These are phyloP conservation scores for Takashimella koratensis DNA, from an alignment of 1,284 basidiomycete species.

Conservation along the genomic window DNA sequence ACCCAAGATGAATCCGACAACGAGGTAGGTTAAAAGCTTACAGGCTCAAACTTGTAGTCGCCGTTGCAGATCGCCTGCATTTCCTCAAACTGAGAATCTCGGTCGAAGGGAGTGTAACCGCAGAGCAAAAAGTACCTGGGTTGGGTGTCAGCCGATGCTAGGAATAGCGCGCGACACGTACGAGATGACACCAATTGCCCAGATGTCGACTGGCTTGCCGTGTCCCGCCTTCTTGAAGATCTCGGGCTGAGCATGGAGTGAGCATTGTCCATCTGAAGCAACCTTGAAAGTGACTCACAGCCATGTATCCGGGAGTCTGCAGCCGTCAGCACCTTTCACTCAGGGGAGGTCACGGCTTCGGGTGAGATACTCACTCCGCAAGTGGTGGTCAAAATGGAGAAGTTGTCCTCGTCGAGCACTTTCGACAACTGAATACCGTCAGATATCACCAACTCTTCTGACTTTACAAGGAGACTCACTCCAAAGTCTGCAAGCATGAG, in stretches of 20 bases:
- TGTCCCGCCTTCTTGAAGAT: conserved; percentile 97
- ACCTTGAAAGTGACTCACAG: conserved; percentile 43
- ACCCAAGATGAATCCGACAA: too few relatives aligned
- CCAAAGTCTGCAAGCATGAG: conserved; percentile 99
- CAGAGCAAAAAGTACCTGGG: conserved; percentile 79
- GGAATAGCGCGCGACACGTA: conserved; percentile 11
- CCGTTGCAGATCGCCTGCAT: conserved; percentile 91
- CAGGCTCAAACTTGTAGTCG: conserved; percentile 85
- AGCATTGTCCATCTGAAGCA: neutral
- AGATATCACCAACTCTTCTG: too few relatives aligned
- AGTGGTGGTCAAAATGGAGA: conserved; percentile 85
- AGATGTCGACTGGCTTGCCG: conserved; percentile 92
- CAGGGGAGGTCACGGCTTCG: too few relatives aligned
- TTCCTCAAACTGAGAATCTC: conserved; percentile 78
- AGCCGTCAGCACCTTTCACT: conserved; percentile 9
- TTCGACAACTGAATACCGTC: too few relatives aligned
- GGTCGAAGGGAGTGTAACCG: conserved; percentile 91
- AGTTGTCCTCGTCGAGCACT: conserved; percentile 85
- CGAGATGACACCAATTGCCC: conserved; percentile 96
- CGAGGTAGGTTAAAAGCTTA: too few relatives aligned
- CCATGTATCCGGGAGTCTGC: conserved; percentile 69
- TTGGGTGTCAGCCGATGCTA: conserved; percentile 2
- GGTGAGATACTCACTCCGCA: conserved; percentile 67
- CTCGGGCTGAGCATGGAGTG: conserved; percentile 60
- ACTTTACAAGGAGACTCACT: too few relatives aligned